Base-by-base conservation (phyloP, 306 rosid species). In the Vicia sativa region DNA sequence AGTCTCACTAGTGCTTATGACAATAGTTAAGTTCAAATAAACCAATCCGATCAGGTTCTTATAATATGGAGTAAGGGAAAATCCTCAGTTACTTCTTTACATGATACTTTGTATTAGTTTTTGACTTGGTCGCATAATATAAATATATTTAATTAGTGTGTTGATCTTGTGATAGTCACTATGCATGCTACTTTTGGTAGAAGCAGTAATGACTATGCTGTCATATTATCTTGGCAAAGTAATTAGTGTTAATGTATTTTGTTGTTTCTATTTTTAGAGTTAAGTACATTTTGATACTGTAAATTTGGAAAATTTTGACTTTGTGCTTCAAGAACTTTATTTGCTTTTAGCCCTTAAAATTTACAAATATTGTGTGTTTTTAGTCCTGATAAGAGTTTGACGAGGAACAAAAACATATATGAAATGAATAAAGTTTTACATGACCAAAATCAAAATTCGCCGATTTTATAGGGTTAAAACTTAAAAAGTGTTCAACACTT, bases 111-210 rank as follows among this genome's bases (percentile, higher is more conserved):
- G 23, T 57, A 26, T 45, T 44, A 44, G 19, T 44, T n/a, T 18
- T 44, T 44, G 50, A 44, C 19, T 46, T 31, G 37, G 37, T 31
- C 15, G 62, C 39, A 55, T 12, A 11, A 26, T 18, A 12, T 38
- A 65, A n/a, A 57, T 62, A 21, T 21, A 21, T 21, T 21, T 21
- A 21, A 21, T 21, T 21, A 21, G 23, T 2, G 23, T 21, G 4
- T 37, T 49, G n/a, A 11, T 61, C 26, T 38, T 56, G 28, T 63
- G 56, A 65, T 52, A 31, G 54, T 37, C 64, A 58, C 50, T 62
- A 37, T 59, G 48, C 29, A 12, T 55, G 45, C 18, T 46, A 52
- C 46, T 62, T 63, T 72, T 82, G 68, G 49, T 41, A 45, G 59
- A 63, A 67, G 62, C 43, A 39, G 46, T 44, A 56, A 21, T 66